Conservation (phyloP, 805 yeast genomes). For the Saturnispora dispora region DNA sequence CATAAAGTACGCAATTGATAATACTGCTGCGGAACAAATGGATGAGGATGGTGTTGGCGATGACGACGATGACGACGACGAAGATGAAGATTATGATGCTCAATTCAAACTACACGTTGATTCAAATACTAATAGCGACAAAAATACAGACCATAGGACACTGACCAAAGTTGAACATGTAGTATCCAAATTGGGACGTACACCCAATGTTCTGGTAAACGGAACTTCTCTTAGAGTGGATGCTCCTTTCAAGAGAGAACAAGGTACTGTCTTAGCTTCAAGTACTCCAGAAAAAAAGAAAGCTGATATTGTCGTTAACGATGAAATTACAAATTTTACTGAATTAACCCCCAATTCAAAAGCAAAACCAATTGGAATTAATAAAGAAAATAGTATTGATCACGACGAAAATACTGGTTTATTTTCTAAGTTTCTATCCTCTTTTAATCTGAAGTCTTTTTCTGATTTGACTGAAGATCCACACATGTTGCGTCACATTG, state of each 20-base stretch:
- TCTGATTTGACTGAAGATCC: slow-evolving; percentile 11
- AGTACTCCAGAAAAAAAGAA: slow-evolving; percentile 5
- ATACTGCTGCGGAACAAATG: neutral
- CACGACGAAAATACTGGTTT: slow-evolving; percentile 19
- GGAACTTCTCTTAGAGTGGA: neutral
- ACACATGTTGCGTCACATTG: neutral
- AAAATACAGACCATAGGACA: neutral
- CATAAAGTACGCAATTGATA: neutral
- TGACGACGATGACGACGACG: slow-evolving; percentile 1
- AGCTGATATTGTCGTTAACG: neutral
- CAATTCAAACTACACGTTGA: neutral
- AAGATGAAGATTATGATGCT: neutral
- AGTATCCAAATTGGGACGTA: neutral
- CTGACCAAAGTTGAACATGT: neutral
- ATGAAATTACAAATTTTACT: neutral
- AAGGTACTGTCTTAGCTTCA: neutral
- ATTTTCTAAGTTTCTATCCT: slow-evolving; percentile 21
- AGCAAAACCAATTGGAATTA: neutral
- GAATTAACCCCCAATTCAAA: neutral
- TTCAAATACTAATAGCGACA: neutral
- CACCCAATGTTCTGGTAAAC: neutral
- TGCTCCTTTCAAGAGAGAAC: neutral
- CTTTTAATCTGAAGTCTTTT: slow-evolving; percentile 22
- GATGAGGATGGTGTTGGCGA: neutral
- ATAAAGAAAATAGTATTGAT: slow-evolving; percentile 1